Conservation (phyloP, 306 rosid genomes). For the Datisca glomerata region DNA sequence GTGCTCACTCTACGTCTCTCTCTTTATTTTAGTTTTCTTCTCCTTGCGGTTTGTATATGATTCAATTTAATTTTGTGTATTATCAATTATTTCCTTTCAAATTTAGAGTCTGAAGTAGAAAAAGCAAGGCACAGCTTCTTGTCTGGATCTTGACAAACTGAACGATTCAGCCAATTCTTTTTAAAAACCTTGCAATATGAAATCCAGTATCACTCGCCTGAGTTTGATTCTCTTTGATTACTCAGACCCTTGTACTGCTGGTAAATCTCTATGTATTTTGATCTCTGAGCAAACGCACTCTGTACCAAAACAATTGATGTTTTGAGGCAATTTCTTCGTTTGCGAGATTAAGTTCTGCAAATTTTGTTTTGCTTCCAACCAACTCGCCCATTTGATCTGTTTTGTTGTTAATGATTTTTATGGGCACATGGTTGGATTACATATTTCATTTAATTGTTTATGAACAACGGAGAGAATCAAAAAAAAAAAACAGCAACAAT, state of each 20-base stretch:
- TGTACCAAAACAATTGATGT: slow-evolving; percentile 63
- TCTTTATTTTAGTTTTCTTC: too few relatives aligned
- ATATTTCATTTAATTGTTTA: too few relatives aligned
- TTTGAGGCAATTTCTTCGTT: slow-evolving; percentile 92
- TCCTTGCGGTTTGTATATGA: too few relatives aligned
- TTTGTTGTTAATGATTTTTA: slow-evolving; percentile 1
- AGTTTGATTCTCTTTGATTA: slow-evolving; percentile 28
- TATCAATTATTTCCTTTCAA: too few relatives aligned
- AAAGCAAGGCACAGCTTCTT: slow-evolving; percentile 72
- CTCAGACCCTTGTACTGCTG: slow-evolving; percentile 66
- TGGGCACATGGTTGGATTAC: slow-evolving; percentile 41
- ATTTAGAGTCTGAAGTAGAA: too few relatives aligned
- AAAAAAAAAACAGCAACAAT: too few relatives aligned
- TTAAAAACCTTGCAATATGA: slow-evolving; percentile 49
- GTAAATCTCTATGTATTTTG: slow-evolving; percentile 10
- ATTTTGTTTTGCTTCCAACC: slow-evolving; percentile 15
- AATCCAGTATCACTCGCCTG: slow-evolving; percentile 67
- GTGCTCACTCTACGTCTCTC: too few relatives aligned
- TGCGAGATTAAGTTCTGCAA: slow-evolving; percentile 25
- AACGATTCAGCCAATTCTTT: slow-evolving; percentile 25
- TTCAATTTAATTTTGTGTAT: too few relatives aligned
- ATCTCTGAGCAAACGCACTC: slow-evolving; percentile 63
- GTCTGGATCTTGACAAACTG: slow-evolving; percentile 16
- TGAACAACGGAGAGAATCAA: too few relatives aligned
- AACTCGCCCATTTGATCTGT: slow-evolving; percentile 17